Evolutionary conservation across 345 rosid genomes (phyloP), one percentile per base, ranked within the genome.

Genomic region (Eucalyptus grandis): DNA sequence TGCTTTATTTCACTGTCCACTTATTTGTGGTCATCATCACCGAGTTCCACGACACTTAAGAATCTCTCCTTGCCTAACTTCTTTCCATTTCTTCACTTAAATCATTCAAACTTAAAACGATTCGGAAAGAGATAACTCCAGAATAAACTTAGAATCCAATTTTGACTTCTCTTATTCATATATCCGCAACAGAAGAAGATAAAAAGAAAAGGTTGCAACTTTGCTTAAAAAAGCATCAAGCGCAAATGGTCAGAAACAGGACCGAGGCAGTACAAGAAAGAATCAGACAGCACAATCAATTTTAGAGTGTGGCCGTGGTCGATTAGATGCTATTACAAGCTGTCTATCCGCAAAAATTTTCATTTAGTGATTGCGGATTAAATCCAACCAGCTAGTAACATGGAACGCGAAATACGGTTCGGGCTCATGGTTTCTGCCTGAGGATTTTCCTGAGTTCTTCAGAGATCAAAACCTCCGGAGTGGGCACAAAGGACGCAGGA

Each of bases 391-490:
- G 83, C 83, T 21, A 13, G 14, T 37, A 37, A 22, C 47, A 37
- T 21, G 8, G 27, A 37, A 72, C 43, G 11, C 47, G 1, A 72
- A 37, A 21, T 21, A 37, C 83, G 27, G 24, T 77, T 40, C 3
- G 8, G 83, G 27, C 24, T 72, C 27, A 72, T 34, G 10, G 46
- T 19, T 43, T 88, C 49, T 62, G 81, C 81, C 40, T 46, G 47
- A 86, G 88, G 37, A 89, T 53, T 30, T 31, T 87, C 88, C 87
- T 90, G 91, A 91, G 89, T 27, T 89, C 81, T 34, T 93, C 87
- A 37, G 93, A 89, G 40, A 91, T 89, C 37, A 91, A 89, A 19
- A 92, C 69, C 65, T 88, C 51, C 4, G 95, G 95, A 16, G 94
- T 93, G n/a, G 93, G 91, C 44, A 82, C 88, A 24, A 80, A 88